phyloP scores from a whole-genome alignment of 495 filamentous ascomycete species.

The Poronia punctata region DNA sequence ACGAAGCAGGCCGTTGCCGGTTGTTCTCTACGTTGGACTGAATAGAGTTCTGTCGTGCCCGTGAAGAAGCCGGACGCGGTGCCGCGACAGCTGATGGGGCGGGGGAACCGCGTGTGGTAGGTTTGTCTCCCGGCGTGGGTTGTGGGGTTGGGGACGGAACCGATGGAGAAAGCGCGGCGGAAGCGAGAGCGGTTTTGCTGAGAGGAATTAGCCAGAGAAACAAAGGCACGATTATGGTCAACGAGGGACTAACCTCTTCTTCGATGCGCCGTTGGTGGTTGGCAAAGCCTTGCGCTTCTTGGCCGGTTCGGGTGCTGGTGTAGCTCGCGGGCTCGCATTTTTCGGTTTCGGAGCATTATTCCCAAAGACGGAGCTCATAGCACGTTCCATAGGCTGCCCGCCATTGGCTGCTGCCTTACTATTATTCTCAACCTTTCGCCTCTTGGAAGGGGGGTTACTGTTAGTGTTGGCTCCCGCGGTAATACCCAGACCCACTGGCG shows the following conservation, averaged over 20 bases:
- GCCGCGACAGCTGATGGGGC: slow-evolving; percentile 27
- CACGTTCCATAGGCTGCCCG: slow-evolving; percentile 59
- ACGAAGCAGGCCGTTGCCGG: slow-evolving; percentile 54
- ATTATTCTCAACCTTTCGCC: slow-evolving; percentile 71
- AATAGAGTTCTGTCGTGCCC: slow-evolving; percentile 61
- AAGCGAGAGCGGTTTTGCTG: slow-evolving; percentile 20
- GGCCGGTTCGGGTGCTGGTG: slow-evolving; percentile 49
- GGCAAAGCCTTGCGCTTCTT: slow-evolving; percentile 67
- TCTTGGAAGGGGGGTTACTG: slow-evolving; percentile 54
- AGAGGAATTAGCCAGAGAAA: slow-evolving; percentile 9
- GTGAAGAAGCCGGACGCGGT: slow-evolving; percentile 55
- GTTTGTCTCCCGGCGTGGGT: slow-evolving; percentile 27
- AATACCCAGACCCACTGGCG: slow-evolving; percentile 50
- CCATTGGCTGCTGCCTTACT: slow-evolving; percentile 45
- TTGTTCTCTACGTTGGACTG: slow-evolving; percentile 45
- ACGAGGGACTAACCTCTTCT: slow-evolving; percentile 57
- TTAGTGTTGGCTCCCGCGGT: slow-evolving; percentile 30
- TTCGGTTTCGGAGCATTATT: slow-evolving; percentile 43
- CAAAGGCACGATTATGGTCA: neutral
- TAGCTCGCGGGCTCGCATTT: slow-evolving; percentile 55
- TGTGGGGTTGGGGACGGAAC: slow-evolving; percentile 52
- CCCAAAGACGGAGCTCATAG: slow-evolving; percentile 54
- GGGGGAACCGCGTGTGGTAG: slow-evolving; percentile 33
- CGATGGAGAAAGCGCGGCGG: slow-evolving; percentile 53
- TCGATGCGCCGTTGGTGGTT: slow-evolving; percentile 52